phyloP scores from a whole-genome alignment of 2,329 filamentous ascomycete genomes.

The Botrytis byssoidea region DNA sequence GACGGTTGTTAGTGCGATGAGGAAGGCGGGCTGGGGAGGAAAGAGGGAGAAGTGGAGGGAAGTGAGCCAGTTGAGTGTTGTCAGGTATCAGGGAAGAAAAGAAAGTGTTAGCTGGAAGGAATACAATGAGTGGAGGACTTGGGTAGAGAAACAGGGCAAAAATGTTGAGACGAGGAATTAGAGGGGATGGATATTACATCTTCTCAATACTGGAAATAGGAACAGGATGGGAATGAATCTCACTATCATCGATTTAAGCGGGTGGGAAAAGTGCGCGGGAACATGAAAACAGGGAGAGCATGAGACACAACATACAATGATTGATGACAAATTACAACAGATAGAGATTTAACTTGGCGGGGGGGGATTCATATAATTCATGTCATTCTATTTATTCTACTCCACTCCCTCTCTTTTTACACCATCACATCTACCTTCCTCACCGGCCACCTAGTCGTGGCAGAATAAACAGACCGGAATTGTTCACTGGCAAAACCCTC shows the following conservation, averaged over 20 bases:
- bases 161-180: constrained; percentile 2
- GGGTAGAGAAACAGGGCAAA: constrained; percentile 47
- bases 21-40: constrained; percentile 90
- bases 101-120: constrained; percentile 67
- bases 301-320: not conserved
- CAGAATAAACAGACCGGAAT: not conserved
- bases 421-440: not conserved
- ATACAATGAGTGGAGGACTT: constrained; percentile 77
- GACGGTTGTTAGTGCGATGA: constrained; percentile 83
- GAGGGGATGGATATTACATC: not conserved
- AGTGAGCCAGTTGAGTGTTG: constrained; percentile 65
- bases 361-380: not conserved
- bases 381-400: not conserved
- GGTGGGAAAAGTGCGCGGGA: not conserved
- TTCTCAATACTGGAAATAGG: not conserved
- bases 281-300: not conserved
- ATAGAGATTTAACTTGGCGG: not conserved
- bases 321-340: not conserved
- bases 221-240: not conserved
- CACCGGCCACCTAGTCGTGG: not conserved
- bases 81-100: constrained; percentile 85
- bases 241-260: not conserved
- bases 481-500: not conserved
- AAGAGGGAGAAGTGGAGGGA: constrained; percentile 66
- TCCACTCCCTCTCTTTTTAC: not conserved